phyloP scores from a whole-genome alignment of 1,284 basidiomycete species.

The Tranzscheliella williamsii region DNA sequence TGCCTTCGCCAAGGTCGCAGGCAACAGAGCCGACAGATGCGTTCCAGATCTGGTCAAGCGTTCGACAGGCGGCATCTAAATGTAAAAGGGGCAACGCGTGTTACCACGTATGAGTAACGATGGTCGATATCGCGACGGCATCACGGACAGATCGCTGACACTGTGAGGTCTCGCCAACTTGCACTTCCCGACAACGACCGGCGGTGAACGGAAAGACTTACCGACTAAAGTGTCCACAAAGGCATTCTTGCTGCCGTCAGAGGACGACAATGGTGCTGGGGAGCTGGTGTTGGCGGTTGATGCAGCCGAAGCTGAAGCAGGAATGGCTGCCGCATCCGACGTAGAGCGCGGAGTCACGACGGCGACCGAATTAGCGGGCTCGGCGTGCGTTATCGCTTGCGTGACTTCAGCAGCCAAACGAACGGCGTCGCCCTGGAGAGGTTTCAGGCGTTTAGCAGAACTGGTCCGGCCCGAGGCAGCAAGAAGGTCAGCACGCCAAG shows the following conservation, averaged over 20 bases:
- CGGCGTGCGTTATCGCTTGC: conserved; percentile 3
- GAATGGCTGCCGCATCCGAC: no score
- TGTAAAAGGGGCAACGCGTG: no score
- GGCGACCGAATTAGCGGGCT: background rate
- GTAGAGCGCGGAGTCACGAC: no score
- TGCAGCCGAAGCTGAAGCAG: background rate
- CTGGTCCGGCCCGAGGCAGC: conserved; percentile 10
- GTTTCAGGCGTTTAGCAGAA: conserved; percentile 26
- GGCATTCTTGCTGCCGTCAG: conserved; percentile 23
- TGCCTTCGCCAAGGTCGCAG: conserved; percentile 29
- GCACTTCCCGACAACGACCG: no score
- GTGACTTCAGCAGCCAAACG: conserved; percentile 24
- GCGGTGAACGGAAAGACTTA: conserved; percentile 31
- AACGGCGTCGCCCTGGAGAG: conserved; percentile 22
- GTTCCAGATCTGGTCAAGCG: conserved; percentile 43
- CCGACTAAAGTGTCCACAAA: conserved; percentile 49
- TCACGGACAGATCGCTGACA: no score
- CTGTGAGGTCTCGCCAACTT: no score
- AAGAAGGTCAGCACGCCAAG: conserved; percentile 20
- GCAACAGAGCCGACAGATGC: conserved; percentile 15
- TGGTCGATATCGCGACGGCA: no score
- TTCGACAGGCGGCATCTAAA: conserved; percentile 33
- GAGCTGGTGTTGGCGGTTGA: background rate
- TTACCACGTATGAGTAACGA: no score
- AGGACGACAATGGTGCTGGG: conserved; percentile 13